Percentiles rank a stretch among this genome's conserved stretches.
These are phyloP conservation scores for Pisolithus tinctorius DNA, from an alignment of 768 basidiomycete genomes.

Conservation along the genomic window DNA sequence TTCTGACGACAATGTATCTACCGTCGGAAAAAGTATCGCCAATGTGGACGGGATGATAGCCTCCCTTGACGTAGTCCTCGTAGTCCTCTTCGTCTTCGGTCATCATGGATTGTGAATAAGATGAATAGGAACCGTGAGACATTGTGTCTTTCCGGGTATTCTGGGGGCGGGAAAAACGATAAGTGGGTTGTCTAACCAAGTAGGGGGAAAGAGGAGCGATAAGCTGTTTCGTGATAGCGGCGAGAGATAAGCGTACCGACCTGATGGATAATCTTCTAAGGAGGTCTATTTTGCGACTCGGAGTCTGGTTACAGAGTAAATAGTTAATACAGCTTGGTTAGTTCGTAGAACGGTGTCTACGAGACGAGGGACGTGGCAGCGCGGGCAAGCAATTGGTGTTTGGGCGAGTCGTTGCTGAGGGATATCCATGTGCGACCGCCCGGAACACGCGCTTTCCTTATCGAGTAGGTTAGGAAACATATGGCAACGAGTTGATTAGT, in stretches of 20 bases:
- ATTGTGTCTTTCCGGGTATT: slow-evolving; percentile 35
- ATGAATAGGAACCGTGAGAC: slow-evolving; percentile 73
- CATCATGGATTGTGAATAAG: slow-evolving; percentile 71
- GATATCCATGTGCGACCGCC: too few species aligned
- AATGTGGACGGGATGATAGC: slow-evolving; percentile 91
- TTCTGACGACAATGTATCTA: slow-evolving; percentile 85
- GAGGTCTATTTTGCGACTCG: slow-evolving; percentile 17
- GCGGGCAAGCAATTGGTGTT: too few species aligned
- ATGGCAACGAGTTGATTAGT: too few species aligned
- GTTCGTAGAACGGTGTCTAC: background rate
- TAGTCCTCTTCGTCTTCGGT: slow-evolving; percentile 91
- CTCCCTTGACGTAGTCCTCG: slow-evolving; percentile 81
- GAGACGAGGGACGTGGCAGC: background rate
- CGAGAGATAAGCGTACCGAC: slow-evolving; percentile 22
- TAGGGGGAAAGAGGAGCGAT: slow-evolving; percentile 16
- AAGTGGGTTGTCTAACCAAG: slow-evolving; percentile 14
- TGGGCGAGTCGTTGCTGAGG: too few species aligned
- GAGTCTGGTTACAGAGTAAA: background rate
- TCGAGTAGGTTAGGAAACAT: too few species aligned
- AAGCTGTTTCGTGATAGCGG: slow-evolving; percentile 21
- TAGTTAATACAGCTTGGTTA: background rate
- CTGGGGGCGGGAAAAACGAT: slow-evolving; percentile 27
- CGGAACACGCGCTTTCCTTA: too few species aligned
- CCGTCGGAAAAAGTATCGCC: slow-evolving; percentile 86
- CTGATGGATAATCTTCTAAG: slow-evolving; percentile 9